Evolutionary conservation across 2,329 filamentous ascomycete genomes (phyloP), one percentile per base, ranked within the genome.

Genomic region (Exophiala aquamarina): DNA sequence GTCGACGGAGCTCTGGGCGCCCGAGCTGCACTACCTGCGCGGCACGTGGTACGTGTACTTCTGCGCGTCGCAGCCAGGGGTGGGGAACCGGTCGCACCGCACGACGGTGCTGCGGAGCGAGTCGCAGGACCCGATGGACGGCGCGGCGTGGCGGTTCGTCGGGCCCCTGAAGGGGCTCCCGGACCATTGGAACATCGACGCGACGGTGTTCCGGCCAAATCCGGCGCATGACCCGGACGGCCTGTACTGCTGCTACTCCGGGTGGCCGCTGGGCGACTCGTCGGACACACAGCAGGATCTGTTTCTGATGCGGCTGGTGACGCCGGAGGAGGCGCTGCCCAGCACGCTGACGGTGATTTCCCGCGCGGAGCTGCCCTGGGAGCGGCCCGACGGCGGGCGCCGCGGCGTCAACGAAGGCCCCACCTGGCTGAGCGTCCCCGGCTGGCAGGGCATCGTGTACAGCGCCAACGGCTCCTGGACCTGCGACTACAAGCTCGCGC

Each of bases 31-130:
- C 58, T 62, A 62, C 38, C 65, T 80, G 19, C 62, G 70, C 29
- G 72, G 71, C 1, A 68, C 68, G 17, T 81, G 77, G 77, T 81
- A 78, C 60, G 67, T 79, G 50, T 79, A 79, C 60, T 74, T 57
- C 26, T 55, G 51, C 21, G 57, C 37, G 31, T 54, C 51, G 6
- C 54, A 52, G 11, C 56, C 54, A 13, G 53, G 49, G n/a, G 14
- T 41, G 13, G 55, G 53, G 14, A 59, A 58, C 33, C 19, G 44
- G 3, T 52, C 44, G 1, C 56, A 58, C 18, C 47, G 57, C 4
- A 59, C 57, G 3, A 35, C 57, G 2, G 15, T 58, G 7, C 35
- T 59, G 26, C 47, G 50, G 10, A 48, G 46, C 10, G 36, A 31
- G 4, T 44, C 41, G 19, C 41, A 44, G 3, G 50, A 59, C 32